Conservation (phyloP, 1,139 yeast species). For the Saccharomyces hybrid region DNA sequence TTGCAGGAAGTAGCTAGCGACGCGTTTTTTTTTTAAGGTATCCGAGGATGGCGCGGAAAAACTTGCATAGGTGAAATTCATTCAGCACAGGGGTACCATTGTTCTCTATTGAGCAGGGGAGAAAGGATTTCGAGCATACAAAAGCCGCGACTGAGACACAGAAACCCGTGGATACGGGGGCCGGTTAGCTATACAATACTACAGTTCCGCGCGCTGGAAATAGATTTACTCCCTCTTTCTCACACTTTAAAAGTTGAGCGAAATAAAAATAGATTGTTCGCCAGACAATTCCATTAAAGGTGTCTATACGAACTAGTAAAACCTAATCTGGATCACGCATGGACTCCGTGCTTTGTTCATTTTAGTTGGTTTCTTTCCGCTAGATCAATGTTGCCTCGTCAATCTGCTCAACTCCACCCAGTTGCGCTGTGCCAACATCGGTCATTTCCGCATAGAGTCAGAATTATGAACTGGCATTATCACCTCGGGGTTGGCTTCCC, state of each 20-base stretch:
- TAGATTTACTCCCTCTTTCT: background rate
- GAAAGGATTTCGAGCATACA: background rate
- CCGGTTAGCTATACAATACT: background rate
- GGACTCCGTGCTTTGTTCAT: background rate
- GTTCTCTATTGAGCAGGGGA: no score
- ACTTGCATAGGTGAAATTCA: no score
- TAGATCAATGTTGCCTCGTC: background rate
- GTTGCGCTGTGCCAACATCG: no score
- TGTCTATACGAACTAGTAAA: background rate
- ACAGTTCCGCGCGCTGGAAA: background rate
- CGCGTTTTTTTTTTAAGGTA: background rate
- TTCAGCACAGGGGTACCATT: no score
- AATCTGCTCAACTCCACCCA: background rate
- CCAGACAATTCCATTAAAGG: background rate
- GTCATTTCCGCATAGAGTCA: background rate
- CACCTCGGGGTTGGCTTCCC: slow-evolving; percentile 1
- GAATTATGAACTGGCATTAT: background rate
- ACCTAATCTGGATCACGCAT: background rate
- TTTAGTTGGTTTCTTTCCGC: background rate
- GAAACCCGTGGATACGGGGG: no score
- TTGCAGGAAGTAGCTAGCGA: background rate
- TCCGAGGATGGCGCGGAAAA: background rate
- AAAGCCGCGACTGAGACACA: background rate
- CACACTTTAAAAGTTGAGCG: background rate
- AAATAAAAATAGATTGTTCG: background rate